Evolutionary conservation across 331 rosid genomes (phyloP).

Genomic region (Quercus phellos): DNA sequence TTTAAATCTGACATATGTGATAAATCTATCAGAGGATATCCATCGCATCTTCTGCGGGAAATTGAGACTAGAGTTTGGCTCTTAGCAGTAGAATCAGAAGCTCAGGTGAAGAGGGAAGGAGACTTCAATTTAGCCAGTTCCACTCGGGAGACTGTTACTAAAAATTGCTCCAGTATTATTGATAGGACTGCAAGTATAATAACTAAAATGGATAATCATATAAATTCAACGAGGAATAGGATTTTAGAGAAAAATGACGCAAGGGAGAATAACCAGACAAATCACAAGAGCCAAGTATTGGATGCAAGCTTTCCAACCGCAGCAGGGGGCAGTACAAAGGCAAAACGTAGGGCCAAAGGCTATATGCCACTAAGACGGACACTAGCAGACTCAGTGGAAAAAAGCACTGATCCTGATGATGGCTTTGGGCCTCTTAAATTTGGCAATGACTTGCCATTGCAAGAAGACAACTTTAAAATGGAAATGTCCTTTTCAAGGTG

Average conservation of each 20-base stretch:
- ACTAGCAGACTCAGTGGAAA: constrained; percentile 54
- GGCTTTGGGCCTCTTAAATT: constrained; percentile 40
- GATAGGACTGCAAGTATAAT: constrained; percentile 84
- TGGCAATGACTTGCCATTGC: constrained; percentile 55
- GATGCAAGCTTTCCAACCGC: constrained; percentile 56
- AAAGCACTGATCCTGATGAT: constrained; percentile 59
- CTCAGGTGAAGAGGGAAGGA: constrained; percentile 80
- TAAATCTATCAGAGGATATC: constrained; percentile 65
- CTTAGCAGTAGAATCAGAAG: constrained; percentile 89
- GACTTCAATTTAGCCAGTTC: constrained; percentile 58
- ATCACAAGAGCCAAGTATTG: constrained; percentile 53
- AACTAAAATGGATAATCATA: constrained; percentile 89
- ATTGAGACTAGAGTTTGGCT: constrained; percentile 98
- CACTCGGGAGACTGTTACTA: constrained; percentile 41
- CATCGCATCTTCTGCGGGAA: constrained; percentile 87
- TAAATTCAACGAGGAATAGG: constrained; percentile 50
- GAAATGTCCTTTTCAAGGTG: constrained; percentile 84
- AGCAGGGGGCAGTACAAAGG: constrained; percentile 61
- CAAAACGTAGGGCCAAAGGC: constrained; percentile 83
- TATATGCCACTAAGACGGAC: constrained; percentile 56
- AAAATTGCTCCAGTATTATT: constrained; percentile 73
- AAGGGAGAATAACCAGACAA: constrained; percentile 53
- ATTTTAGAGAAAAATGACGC: constrained; percentile 60
- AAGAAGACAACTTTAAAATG: constrained; percentile 62
- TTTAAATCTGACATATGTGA: constrained; percentile 27